Base-by-base conservation (phyloP, 768 basidiomycete genomes). In the Calvatia gigantea region DNA sequence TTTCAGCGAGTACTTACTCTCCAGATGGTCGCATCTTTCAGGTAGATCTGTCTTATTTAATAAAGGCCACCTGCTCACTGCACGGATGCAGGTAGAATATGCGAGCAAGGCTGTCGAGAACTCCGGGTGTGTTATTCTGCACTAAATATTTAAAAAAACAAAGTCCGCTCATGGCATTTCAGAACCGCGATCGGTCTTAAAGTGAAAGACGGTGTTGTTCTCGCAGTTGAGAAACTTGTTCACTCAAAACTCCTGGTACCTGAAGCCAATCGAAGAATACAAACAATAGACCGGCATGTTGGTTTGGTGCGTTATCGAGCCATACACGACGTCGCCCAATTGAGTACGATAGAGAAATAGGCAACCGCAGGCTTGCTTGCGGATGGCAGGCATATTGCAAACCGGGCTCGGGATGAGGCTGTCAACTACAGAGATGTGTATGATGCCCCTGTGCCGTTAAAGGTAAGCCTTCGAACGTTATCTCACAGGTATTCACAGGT, bases 1-100 rank as follows among this genome's bases (percentile, higher is more conserved):
- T 95, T 58, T 94, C 91, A 54, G 88, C 92, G 47, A 91, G 87
- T 66, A 95, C 91, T 45, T 94, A 94, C 76, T 94, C 91, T 21
- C 96, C 96, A 59, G 96, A 99, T 74, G 97, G 97, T 27, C 86
- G 97, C 61, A 94, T 99, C 68, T 99, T 99, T 69, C 97, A 99
- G 84, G 95, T 93, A 28, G 49, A 28, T 61, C 7, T 47, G 28
- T 31, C 57, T 12, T 42, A 33, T 44, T 31, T 15, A 9, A 14
- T 38, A 15, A 6, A 11, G 39, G 29, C 27, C 29, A 43, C 56
- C 53, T 58, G 27, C 46, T 48, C 50, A 56, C 42, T 48, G 45
- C 55, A 38, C 47, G 46, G 51, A 58, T 61, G 38, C 61, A 96
- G 94, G 89, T 98, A 70, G 96, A 98, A 75, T 98, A 98, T 65